A percentile compares a stretch with the other conserved stretches of the same genome.
Conservation (phyloP, 2,329 filamentous ascomycete species). For the Helicocarpus griseus region DNA sequence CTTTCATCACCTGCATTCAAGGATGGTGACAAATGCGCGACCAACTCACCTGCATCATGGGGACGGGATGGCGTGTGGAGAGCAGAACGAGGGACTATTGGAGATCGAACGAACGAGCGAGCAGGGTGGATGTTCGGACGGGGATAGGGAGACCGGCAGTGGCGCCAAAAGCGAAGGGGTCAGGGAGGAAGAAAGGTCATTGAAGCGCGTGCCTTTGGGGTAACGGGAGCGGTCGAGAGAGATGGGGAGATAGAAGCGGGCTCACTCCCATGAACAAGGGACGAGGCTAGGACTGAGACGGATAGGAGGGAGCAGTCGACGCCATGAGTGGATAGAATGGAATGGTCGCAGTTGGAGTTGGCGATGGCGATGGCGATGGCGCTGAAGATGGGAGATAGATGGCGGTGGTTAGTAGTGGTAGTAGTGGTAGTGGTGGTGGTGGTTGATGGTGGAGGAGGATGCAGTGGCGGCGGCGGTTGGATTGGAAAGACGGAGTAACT, state of each 20-base stretch:
- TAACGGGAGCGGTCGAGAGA: too few relatives aligned
- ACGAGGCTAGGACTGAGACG: neutral
- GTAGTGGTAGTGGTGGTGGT: too few relatives aligned
- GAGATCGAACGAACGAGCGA: constrained; percentile 15
- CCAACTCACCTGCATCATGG: constrained; percentile 19
- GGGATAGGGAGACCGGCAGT: neutral
- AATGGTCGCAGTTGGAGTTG: neutral
- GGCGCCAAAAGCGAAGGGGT: constrained; percentile 5
- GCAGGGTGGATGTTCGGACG: neutral
- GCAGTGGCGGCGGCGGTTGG: too few relatives aligned
- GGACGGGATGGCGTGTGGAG: constrained; percentile 9
- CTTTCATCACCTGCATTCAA: constrained; percentile 51
- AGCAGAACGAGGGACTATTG: constrained; percentile 27
- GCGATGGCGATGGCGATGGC: neutral
- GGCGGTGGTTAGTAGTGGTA: neutral
- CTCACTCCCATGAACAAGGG: neutral
- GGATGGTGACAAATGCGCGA: constrained; percentile 38
- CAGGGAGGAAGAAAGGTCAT: neutral
- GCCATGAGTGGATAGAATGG: neutral
- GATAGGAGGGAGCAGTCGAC: neutral
- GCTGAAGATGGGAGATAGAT: neutral
- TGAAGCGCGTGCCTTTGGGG: constrained; percentile 3
- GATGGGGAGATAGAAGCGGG: neutral
- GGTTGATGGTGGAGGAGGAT: too few relatives aligned
- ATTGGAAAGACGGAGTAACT: too few relatives aligned